Evolutionary conservation across 2,329 filamentous ascomycete genomes (phyloP), one percentile per base, ranked within the genome.

Genomic region (Cyclaneusma minus): DNA sequence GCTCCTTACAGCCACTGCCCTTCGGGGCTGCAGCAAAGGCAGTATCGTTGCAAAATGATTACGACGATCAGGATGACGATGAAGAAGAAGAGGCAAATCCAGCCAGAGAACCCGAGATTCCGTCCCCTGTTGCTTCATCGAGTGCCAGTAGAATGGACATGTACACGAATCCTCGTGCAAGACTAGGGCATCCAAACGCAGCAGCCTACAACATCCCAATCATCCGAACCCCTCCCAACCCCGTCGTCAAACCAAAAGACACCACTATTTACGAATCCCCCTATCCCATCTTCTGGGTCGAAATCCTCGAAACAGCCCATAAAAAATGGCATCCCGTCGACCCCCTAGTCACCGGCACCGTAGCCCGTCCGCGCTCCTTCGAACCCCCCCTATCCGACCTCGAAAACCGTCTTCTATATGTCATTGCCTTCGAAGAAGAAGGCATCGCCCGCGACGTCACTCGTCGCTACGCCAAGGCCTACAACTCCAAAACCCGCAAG

Each of bases 251-350:
- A 45, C 37, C 38, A 40, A 42, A 51, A 45, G 13, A 41, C 37
- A 27, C 53, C 44, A 52, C 45, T 9, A 64, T 77, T 7, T 63
- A 62, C 13, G 81, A 87, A 43, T 85, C 83, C 0, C 51, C 68
- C 0, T 81, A 76, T 41, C 89, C 89, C 0, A 64, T 95, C 3
- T 95, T 84, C 46, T 98, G 89, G 89, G 76, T 94, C 1, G 89
- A 98, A 52, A 75, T 82, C 3, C 80, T 93, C 36, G 85, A 94
- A 35, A 60, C 72, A 28, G 78, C 79, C 1, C 70, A 83, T 36
- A 81, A 94, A 45, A 92, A 83, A 56, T 98, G 89, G 89, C 68
- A 93, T 29, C 67, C 83, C 0, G 69, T 89, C 19, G 89, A 98
- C 45, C 72, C 85, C 0, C 51, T 94, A 0, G 83, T 89, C 2